Percentiles rank a stretch among this genome's conserved stretches.
These are phyloP conservation scores for Claviceps paspali DNA, from an alignment of 2,329 filamentous ascomycete species.

Conservation along the genomic window DNA sequence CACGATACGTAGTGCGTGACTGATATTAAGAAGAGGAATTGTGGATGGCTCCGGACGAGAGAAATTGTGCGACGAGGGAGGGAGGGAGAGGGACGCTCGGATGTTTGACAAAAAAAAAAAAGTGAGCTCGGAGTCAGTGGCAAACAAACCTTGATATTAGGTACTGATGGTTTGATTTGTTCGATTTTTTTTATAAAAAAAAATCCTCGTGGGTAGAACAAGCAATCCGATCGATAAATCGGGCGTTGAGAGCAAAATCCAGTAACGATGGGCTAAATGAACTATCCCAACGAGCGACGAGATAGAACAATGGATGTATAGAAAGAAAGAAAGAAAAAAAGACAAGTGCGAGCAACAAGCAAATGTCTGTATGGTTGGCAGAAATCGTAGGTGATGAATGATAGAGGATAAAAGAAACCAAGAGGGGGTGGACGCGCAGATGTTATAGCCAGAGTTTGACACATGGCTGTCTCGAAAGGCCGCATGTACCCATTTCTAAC, in stretches of 20 bases:
- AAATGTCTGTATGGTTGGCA: too few relatives aligned
- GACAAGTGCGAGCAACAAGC: not conserved
- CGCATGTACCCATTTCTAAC: too few relatives aligned
- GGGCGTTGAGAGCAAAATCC: not conserved
- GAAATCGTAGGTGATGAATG: too few relatives aligned
- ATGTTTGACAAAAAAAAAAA: not conserved
- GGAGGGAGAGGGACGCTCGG: not conserved
- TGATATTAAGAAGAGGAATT: too few relatives aligned
- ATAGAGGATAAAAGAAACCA: too few relatives aligned
- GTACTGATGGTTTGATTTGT: too few relatives aligned
- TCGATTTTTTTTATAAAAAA: too few relatives aligned
- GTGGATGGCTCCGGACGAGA: not conserved
- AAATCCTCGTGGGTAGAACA: not conserved
- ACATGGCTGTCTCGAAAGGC: too few relatives aligned
- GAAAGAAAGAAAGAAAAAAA: constrained; percentile 5
- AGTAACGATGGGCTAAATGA: constrained; percentile 5
- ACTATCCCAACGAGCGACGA: constrained; percentile 13
- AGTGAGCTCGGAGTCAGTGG: not conserved
- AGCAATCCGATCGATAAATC: not conserved
- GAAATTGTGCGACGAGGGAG: not conserved
- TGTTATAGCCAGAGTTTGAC: too few relatives aligned
- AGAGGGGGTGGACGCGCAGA: too few relatives aligned
- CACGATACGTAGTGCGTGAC: too few relatives aligned
- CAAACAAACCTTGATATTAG: constrained; percentile 1
- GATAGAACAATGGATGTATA: constrained; percentile 18